Evolutionary conservation across 495 filamentous ascomycete genomes (phyloP), one percentile per base, ranked within the genome.

Genomic region (Penicillium psychrofluorescens): DNA sequence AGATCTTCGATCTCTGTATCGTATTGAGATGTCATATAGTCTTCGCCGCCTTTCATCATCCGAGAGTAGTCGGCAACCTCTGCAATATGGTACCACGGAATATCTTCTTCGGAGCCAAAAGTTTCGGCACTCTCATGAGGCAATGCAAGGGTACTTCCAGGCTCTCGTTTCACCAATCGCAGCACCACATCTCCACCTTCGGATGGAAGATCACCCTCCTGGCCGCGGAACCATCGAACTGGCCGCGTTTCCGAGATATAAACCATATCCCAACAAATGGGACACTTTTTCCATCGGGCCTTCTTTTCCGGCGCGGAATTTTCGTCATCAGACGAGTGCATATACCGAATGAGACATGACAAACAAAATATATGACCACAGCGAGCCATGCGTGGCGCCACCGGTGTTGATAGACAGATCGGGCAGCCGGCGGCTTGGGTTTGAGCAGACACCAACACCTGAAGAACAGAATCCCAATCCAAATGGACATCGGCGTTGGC

Each of bases 341-440:
- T 96, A 58, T 94, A 98, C 35, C 92, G 85, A 43, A 96, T 84
- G 31, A 97, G 69, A 62, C 92, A 98, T 10, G 92, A 85, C 35
- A 96, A 72, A 62, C 92, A 98, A 58, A 96, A 96, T 22, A 98
- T 95, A 59, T 98, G 92, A 11, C 92, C 92, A 59, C 92, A 98
- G 53, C 86, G 90, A 34, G 92, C 90, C 92, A 98, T 98, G 44
- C 94, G 84, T 27, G 92, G 91, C 4, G 92, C 92, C 6, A 95
- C 88, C 0, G 92, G 91, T 31, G 78, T 83, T 1, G 86, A 95
- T 15, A 98, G 70, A 56, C 92, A 98, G 36, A 98, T 97, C 0
- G 92, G 92, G 61, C 92, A 98, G 30, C 83, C 85, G 4, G 91
- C 77, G 30, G 78, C 74, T 64, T 98, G 92, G 1, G 90, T 95